These are phyloP conservation scores for Eimeria praecox DNA, from an alignment of 169 alveolate genomes.

Conservation along the genomic window DNA sequence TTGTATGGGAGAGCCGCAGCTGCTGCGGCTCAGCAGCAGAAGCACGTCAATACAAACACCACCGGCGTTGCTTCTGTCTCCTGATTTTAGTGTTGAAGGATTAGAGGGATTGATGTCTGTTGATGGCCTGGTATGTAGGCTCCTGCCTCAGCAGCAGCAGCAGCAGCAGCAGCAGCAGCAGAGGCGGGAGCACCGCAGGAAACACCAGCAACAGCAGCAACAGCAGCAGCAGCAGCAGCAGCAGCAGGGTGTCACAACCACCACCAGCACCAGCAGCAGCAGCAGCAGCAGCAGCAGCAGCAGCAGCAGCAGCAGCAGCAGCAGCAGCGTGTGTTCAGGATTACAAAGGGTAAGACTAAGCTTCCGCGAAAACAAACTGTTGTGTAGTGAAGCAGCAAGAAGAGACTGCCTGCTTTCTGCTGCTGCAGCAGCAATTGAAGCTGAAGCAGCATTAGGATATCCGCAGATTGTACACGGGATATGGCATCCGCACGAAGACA, in stretches of 20 bases:
- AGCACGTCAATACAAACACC: conserved; percentile 51
- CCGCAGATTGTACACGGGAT: conserved; percentile 77
- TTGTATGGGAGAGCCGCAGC: conserved; percentile 34
- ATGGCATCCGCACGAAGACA: conserved; percentile 55
- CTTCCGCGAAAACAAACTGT: not conserved
- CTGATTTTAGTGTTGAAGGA: conserved; percentile 76
- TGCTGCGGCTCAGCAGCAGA: conserved; percentile 60
- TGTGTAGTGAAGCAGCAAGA: not conserved
- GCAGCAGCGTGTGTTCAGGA: not conserved
- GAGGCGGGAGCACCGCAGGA: conserved; percentile 63
- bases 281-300: too few relatives aligned
- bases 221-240: conserved; percentile 54
- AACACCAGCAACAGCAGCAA: conserved; percentile 54
- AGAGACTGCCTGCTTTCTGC: conserved; percentile 74
- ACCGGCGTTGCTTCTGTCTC: conserved; percentile 71
- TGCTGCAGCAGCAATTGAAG: conserved; percentile 18
- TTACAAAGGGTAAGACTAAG: conserved; percentile 39
- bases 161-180: conserved; percentile 59
- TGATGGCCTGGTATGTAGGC: conserved; percentile 32
- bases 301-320: conserved; percentile 71
- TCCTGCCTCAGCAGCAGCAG: conserved; percentile 55
- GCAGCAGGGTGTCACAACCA: too few relatives aligned
- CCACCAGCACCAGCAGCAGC: conserved; percentile 65
- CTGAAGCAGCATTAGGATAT: conserved; percentile 67
- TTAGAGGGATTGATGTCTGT: conserved; percentile 77